Conservation (phyloP, 257 asterid genomes). For the Eucommia ulmoides region DNA sequence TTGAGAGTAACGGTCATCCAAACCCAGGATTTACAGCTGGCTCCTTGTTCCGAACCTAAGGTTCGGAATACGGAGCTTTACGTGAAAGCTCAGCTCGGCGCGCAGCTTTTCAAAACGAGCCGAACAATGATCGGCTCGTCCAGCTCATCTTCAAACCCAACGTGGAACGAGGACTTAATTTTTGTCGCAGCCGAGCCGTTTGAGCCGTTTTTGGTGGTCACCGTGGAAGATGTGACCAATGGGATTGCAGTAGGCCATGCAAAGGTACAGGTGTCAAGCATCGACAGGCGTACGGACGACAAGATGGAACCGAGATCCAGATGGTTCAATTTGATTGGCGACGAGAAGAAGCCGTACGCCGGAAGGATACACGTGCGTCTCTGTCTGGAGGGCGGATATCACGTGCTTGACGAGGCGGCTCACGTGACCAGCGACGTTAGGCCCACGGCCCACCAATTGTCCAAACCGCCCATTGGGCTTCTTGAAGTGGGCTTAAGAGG, state of each 20-base stretch:
- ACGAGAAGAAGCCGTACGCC: conserved; percentile 37
- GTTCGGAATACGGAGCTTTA: conserved; percentile 56
- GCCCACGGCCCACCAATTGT: conserved; percentile 64
- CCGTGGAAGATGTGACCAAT: conserved; percentile 59
- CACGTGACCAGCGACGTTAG: conserved; percentile 84
- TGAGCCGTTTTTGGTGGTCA: conserved; percentile 63
- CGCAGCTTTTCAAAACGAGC: conserved; percentile 78
- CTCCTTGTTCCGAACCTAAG: conserved; percentile 44
- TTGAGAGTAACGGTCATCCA: conserved; percentile 94
- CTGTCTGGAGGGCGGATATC: conserved; percentile 86
- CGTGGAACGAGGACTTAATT: conserved; percentile 83
- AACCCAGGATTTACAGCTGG: conserved; percentile 83
- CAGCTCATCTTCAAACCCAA: conserved; percentile 38
- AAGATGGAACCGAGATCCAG: conserved; percentile 66
- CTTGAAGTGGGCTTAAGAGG: conserved; percentile 85
- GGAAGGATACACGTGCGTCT: conserved; percentile 78
- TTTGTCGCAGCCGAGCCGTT: conserved; percentile 96
- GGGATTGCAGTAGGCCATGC: conserved; percentile 47
- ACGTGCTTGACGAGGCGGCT: conserved; percentile 93
- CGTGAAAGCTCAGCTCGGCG: conserved; percentile 80
- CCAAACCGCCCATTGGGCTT: conserved; percentile 66
- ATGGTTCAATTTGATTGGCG: conserved; percentile 64
- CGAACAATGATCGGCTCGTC: conserved; percentile 38
- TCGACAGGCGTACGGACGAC: conserved; percentile 70
- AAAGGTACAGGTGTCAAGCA: conserved; percentile 57